These are phyloP conservation scores for Ogataea minuta DNA, from an alignment of 805 yeast species.

Conservation along the genomic window DNA sequence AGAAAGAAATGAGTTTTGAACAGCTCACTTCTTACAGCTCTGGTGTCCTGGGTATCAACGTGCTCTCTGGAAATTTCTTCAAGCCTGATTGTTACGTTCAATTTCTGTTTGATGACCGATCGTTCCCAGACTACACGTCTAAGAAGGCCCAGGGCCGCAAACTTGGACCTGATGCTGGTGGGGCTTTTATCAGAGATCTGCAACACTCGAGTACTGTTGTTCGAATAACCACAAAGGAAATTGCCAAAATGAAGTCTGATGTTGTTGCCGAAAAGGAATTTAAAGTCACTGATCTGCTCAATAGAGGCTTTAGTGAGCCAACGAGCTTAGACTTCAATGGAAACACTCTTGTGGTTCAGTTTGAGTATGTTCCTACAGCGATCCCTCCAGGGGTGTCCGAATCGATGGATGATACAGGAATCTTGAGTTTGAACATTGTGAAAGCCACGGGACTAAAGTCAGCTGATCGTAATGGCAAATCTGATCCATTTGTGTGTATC, in stretches of 20 bases:
- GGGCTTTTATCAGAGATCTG: slow-evolving; percentile 68
- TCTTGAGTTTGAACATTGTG: slow-evolving; percentile 52
- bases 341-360: slow-evolving; percentile 41
- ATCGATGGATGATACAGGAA: slow-evolving; percentile 67
- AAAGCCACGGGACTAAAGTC: slow-evolving; percentile 54
- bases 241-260: slow-evolving; percentile 46
- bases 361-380: slow-evolving; percentile 61
- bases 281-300: slow-evolving; percentile 53
- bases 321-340: slow-evolving; percentile 42
- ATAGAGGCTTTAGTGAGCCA: slow-evolving; percentile 47
- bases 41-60: slow-evolving; percentile 59
- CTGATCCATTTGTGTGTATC: slow-evolving; percentile 67
- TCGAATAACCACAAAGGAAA: slow-evolving; percentile 53
- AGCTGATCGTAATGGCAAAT: slow-evolving; percentile 71
- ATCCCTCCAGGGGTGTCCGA: slow-evolving; percentile 55
- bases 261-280: slow-evolving; percentile 49
- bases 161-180: slow-evolving; percentile 48
- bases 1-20: slow-evolving; percentile 48
- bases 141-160: slow-evolving; percentile 46
- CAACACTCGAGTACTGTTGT: slow-evolving; percentile 55
- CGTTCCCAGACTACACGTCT: slow-evolving; percentile 56
- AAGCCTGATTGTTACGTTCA: slow-evolving; percentile 53
- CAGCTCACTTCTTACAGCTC: slow-evolving; percentile 55
- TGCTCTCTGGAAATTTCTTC: slow-evolving; percentile 48
- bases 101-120: slow-evolving; percentile 61